Evolutionary conservation across 352 stramenopile species (phyloP).

Genomic region (Phytophthora chlamydospora): DNA sequence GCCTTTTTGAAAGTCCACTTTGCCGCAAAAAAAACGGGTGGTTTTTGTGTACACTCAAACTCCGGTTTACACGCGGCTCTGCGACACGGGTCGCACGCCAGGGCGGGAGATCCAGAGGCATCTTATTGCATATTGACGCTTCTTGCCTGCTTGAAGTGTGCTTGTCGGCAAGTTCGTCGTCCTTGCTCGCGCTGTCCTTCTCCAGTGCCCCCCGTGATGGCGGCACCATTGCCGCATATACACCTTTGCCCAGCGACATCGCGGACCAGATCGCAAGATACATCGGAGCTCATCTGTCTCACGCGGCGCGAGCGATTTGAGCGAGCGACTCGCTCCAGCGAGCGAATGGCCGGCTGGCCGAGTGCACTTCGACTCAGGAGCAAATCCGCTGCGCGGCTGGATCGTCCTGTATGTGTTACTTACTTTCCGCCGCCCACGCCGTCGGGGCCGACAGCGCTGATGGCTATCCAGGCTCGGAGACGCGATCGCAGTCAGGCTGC

Average conservation of each 20-base stretch:
- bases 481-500: slow-evolving; percentile 6
- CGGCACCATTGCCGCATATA: slow-evolving; percentile 1
- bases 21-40: slow-evolving; percentile 13
- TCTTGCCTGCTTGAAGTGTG: too few species aligned
- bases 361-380: neutral
- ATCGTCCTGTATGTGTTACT: slow-evolving; percentile 7
- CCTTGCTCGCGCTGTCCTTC: too few species aligned
- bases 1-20: slow-evolving; percentile 12
- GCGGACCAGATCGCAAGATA: slow-evolving; percentile 18
- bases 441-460: neutral
- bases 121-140: too few species aligned
- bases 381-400: slow-evolving; percentile 11
- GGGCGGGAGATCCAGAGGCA: slow-evolving; percentile 10
- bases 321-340: too few species aligned
- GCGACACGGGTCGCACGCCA: slow-evolving; percentile 33
- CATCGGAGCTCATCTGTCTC: slow-evolving; percentile 11
- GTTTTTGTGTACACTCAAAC: slow-evolving; percentile 16
- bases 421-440: too few species aligned
- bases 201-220: slow-evolving; percentile 1
- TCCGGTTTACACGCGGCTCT: slow-evolving; percentile 21
- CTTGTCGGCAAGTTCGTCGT: too few species aligned
- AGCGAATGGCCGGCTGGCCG: slow-evolving; percentile 2
- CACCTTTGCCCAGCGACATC: too few species aligned
- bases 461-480: neutral
- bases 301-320: slow-evolving; percentile 20